Conservation (phyloP, 179 eudicot genomes). For the Actinidia polygama region DNA sequence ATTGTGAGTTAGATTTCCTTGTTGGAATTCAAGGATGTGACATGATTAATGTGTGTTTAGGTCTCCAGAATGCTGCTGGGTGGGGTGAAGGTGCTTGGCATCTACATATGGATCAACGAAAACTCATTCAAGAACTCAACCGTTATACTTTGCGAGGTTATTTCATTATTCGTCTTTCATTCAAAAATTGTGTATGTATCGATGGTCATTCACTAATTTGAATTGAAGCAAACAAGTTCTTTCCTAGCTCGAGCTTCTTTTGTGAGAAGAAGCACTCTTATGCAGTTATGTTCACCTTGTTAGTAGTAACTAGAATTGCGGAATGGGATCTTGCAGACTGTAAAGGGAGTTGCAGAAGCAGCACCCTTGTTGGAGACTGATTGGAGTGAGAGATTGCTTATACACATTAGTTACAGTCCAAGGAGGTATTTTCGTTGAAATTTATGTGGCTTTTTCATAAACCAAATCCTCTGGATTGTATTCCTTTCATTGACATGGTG, state of each 20-base stretch:
- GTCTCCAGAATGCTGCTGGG: constrained; percentile 93
- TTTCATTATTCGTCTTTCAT: neutral
- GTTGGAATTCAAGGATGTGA: neutral
- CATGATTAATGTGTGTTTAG: constrained; percentile 31
- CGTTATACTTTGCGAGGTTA: constrained; percentile 78
- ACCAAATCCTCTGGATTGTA: neutral
- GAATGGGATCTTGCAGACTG: constrained; percentile 52
- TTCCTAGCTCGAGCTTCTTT: neutral
- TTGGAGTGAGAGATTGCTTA: constrained; percentile 74
- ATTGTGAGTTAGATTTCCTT: neutral
- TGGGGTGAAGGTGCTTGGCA: constrained; percentile 85
- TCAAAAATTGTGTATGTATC: neutral
- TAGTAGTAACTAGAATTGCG: neutral
- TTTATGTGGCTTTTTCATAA: constrained; percentile 1
- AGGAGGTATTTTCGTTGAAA: constrained; percentile 56
- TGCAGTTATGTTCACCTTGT: neutral
- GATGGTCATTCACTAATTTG: too few relatives aligned
- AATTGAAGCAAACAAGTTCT: neutral
- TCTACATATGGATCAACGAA: constrained; percentile 83
- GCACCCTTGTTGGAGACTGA: constrained; percentile 49
- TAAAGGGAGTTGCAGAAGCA: constrained; percentile 79
- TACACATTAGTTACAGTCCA: constrained; percentile 90
- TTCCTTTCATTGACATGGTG: constrained; percentile 7
- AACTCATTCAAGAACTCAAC: constrained; percentile 83
- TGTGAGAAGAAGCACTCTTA: neutral